Conservation (phyloP, 768 basidiomycete species). For the Steccherinum ochraceum region DNA sequence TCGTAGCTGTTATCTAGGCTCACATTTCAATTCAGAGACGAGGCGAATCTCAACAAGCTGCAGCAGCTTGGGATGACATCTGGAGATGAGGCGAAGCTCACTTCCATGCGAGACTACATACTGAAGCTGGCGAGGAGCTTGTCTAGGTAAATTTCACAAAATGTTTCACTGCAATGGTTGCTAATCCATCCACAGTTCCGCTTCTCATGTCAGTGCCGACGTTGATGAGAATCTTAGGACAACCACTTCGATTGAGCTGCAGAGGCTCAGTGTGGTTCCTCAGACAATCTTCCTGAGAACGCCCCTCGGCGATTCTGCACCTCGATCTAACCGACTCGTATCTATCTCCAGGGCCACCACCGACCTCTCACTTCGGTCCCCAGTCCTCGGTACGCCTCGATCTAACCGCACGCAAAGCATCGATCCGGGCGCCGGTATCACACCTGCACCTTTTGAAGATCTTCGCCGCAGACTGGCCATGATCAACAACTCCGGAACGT, state of each 20-base stretch:
- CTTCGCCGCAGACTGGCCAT: constrained; percentile 68
- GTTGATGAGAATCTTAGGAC: constrained; percentile 48
- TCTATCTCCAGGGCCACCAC: constrained; percentile 11
- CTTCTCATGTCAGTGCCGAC: background rate
- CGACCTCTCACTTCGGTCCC: constrained; percentile 31
- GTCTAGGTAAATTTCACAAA: constrained; percentile 49
- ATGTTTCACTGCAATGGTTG: background rate
- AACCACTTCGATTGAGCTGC: constrained; percentile 67
- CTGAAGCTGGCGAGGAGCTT: constrained; percentile 76
- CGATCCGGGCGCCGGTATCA: constrained; percentile 35
- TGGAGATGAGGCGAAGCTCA: constrained; percentile 77
- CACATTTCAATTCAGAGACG: constrained; percentile 50
- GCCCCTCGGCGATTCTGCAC: constrained; percentile 37
- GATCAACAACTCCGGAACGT: constrained; percentile 67
- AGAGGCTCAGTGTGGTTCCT: constrained; percentile 83
- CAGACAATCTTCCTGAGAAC: constrained; percentile 84
- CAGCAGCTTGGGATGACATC: constrained; percentile 84
- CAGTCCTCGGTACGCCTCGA: constrained; percentile 44
- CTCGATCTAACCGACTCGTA: constrained; percentile 34
- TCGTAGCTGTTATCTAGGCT: constrained; percentile 9
- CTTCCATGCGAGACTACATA: constrained; percentile 86
- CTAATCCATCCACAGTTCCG: constrained; percentile 12
- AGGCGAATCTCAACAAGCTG: constrained; percentile 65
- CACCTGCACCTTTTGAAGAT: constrained; percentile 68
- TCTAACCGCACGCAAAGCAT: constrained; percentile 41